phyloP scores from a whole-genome alignment of 2,329 filamentous ascomycete species.

The Pseudogymnoascus sp. region DNA sequence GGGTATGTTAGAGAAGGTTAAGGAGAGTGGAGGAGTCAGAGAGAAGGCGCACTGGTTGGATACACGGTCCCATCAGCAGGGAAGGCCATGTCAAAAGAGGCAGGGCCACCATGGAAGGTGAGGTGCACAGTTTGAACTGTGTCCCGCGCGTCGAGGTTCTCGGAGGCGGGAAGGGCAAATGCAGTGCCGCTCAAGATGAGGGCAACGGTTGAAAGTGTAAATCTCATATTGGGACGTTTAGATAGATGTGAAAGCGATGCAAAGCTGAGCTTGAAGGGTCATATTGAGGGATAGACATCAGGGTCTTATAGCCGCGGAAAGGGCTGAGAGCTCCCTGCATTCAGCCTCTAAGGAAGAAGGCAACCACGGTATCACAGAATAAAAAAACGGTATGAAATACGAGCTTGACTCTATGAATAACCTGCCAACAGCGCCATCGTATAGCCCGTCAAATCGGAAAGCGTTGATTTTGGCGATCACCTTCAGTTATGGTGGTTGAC shows the following conservation, averaged over 20 bases:
- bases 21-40: not conserved
- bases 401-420: slow-evolving; percentile 9
- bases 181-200: not conserved
- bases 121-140: slow-evolving; percentile 19
- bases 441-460: not conserved
- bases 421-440: slow-evolving; percentile 6
- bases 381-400: not conserved
- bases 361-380: slow-evolving; percentile 1
- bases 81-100: slow-evolving; percentile 35
- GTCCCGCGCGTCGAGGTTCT: not conserved
- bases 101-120: slow-evolving; percentile 37
- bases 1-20: not conserved
- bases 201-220: not conserved
- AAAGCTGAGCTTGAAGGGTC: not conserved
- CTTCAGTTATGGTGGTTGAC: not conserved
- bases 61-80: slow-evolving; percentile 34
- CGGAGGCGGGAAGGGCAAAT: not conserved
- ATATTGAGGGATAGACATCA: not conserved
- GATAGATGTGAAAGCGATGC: not conserved
- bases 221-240: not conserved
- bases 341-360: not conserved
- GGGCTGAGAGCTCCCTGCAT: not conserved
- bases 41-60: slow-evolving; percentile 29
- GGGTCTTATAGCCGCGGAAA: slow-evolving; percentile 4
- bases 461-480: not conserved